These are phyloP conservation scores for Chaetomium olivaceum DNA, from an alignment of 2,329 filamentous ascomycete genomes.

Conservation along the genomic window DNA sequence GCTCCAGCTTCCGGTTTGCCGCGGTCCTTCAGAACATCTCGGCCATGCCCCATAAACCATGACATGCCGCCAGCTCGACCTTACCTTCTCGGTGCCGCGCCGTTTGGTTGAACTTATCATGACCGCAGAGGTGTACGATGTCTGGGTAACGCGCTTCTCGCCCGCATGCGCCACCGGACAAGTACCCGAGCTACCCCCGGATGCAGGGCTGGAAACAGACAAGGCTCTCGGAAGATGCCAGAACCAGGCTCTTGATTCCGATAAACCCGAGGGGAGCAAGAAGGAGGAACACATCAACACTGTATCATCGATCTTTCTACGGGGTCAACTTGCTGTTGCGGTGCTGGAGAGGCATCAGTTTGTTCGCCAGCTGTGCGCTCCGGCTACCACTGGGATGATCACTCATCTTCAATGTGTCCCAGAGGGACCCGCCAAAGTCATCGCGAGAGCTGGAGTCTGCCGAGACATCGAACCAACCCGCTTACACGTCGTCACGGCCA, in stretches of 20 bases:
- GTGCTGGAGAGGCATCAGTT: neutral
- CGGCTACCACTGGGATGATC: neutral
- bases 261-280: neutral
- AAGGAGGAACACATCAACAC: neutral
- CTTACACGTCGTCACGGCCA: neutral
- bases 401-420: neutral
- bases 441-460: neutral
- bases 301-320: neutral
- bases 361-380: neutral
- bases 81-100: no score
- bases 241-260: constrained; percentile 1
- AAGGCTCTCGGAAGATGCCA: neutral
- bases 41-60: no score
- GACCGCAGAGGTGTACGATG: no score
- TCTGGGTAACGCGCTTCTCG: no score
- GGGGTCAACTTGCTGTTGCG: neutral
- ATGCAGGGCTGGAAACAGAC: neutral
- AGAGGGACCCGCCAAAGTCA: no score
- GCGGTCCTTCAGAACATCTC: no score
- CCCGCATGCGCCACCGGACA: no score
- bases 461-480: neutral
- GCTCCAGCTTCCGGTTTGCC: no score
- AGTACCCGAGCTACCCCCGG: neutral
- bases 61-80: no score
- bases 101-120: no score